Evolutionary conservation across 2,329 filamentous ascomycete genomes (phyloP).

Genomic region (Trichoderma oligosporum): DNA sequence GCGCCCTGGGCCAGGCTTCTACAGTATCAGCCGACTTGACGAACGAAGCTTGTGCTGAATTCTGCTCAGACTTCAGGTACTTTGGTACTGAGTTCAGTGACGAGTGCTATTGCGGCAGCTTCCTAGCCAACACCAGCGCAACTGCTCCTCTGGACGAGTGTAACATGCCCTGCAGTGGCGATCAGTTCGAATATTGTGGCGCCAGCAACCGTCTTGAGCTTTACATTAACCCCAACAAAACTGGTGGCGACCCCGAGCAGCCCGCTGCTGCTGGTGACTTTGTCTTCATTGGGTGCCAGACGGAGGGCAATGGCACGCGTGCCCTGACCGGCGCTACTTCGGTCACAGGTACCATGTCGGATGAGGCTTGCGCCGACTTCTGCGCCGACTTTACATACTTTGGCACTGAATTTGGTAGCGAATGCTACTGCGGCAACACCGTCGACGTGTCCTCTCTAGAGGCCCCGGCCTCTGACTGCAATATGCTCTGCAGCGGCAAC

Average conservation of each 20-base stretch:
- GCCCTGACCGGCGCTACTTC: constrained; percentile 30
- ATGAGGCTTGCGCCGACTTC: constrained; percentile 32
- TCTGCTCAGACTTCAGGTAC: constrained; percentile 38
- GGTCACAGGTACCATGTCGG: constrained; percentile 32
- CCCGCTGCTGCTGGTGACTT: constrained; percentile 33
- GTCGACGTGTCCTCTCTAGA: constrained; percentile 29
- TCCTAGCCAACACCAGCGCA: constrained; percentile 27
- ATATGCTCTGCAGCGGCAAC: constrained; percentile 41
- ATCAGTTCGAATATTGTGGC: constrained; percentile 35
- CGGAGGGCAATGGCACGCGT: constrained; percentile 34
- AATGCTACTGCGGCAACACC: constrained; percentile 37
- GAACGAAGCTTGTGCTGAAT: constrained; percentile 33
- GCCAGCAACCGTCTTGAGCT: constrained; percentile 34
- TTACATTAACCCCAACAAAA: constrained; percentile 31
- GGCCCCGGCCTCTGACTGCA: constrained; percentile 35
- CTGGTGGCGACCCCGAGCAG: constrained; percentile 30
- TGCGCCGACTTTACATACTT: constrained; percentile 34
- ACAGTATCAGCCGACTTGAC: constrained; percentile 32
- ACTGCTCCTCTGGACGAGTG: constrained; percentile 33
- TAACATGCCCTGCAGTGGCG: constrained; percentile 34
- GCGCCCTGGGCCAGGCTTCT: constrained; percentile 33
- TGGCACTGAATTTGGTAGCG: constrained; percentile 38
- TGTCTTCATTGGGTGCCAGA: constrained; percentile 36
- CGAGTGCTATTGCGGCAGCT: constrained; percentile 40
- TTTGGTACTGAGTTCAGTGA: constrained; percentile 40